Evolutionary conservation across 495 filamentous ascomycete species (phyloP).

Genomic region (Penicillium longicatenatum): DNA sequence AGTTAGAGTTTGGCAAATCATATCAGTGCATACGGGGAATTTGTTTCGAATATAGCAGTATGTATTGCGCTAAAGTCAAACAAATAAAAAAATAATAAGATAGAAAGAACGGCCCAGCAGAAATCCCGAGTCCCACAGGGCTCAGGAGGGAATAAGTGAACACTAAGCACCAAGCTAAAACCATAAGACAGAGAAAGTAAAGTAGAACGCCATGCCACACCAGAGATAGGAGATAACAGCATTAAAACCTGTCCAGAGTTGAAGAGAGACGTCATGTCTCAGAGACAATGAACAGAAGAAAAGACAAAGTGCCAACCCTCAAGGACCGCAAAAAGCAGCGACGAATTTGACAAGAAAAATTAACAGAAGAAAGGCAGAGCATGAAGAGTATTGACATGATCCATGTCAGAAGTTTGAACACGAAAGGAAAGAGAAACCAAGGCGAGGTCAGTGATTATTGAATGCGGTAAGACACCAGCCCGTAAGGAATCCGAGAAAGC

Average conservation of each 20-base stretch:
- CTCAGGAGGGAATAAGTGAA: constrained; percentile 21
- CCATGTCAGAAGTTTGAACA: constrained; percentile 33
- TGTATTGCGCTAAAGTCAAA: constrained; percentile 26
- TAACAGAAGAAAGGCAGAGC: constrained; percentile 26
- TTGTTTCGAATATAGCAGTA: background rate
- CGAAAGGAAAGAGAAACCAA: constrained; percentile 16
- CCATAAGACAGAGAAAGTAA: constrained; percentile 23
- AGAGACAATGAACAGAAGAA: constrained; percentile 8
- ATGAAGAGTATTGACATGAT: constrained; percentile 32
- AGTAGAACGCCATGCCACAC: constrained; percentile 31
- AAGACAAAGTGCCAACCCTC: constrained; percentile 13
- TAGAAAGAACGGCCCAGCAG: constrained; percentile 9
- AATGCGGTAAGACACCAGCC: constrained; percentile 19
- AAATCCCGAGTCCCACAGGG: constrained; percentile 17
- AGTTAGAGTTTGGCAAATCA: too few relatives aligned
- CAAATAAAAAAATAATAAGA: constrained; percentile 15
- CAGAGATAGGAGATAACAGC: constrained; percentile 12
- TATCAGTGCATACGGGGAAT: background rate
- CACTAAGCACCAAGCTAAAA: constrained; percentile 28
- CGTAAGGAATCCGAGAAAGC: constrained; percentile 18
- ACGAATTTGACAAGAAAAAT: constrained; percentile 24
- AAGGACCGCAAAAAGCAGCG: constrained; percentile 6
- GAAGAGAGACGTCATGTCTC: constrained; percentile 13
- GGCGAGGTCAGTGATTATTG: constrained; percentile 12
- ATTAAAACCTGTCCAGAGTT: constrained; percentile 22